Conservation (phyloP, 768 basidiomycete genomes). For the Trametes meyenii region DNA sequence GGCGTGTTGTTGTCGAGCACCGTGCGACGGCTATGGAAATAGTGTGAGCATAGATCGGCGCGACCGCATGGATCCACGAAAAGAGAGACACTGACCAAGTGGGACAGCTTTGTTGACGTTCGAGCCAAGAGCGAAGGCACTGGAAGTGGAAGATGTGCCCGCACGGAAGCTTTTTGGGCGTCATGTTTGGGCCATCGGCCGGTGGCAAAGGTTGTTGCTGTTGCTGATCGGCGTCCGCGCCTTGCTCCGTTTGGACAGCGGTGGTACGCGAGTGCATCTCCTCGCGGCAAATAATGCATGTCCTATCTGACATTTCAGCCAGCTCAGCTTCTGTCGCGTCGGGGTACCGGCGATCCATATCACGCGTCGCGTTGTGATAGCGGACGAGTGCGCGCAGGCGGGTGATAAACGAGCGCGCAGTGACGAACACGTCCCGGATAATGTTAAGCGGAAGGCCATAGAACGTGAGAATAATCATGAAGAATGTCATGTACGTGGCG, state of each 20-base stretch:
- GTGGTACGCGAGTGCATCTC: slow-evolving; percentile 68
- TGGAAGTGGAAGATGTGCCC: slow-evolving; percentile 99
- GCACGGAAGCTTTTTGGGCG: slow-evolving; percentile 95
- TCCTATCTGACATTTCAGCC: slow-evolving; percentile 78
- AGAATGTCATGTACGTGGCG: slow-evolving; percentile 90
- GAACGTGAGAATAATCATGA: slow-evolving; percentile 89
- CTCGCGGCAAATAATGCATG: slow-evolving; percentile 98
- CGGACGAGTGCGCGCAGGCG: slow-evolving; percentile 87
- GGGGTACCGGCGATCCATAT: slow-evolving; percentile 96
- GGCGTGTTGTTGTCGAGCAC: slow-evolving; percentile 58
- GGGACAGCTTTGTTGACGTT: slow-evolving; percentile 97
- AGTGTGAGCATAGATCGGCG: neutral
- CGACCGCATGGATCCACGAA: slow-evolving; percentile 4
- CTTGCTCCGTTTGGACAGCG: slow-evolving; percentile 15
- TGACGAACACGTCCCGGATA: slow-evolving; percentile 95
- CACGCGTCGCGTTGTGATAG: slow-evolving; percentile 91
- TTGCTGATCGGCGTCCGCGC: slow-evolving; percentile 26
- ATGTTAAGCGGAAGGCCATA: slow-evolving; percentile 97
- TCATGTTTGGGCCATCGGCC: slow-evolving; percentile 83
- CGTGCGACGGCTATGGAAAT: slow-evolving; percentile 63
- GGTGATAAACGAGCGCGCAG: slow-evolving; percentile 88
- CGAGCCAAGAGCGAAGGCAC: slow-evolving; percentile 96
- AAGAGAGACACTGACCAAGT: slow-evolving; percentile 72
- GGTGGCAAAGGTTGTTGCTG: slow-evolving; percentile 27
- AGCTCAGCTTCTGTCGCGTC: slow-evolving; percentile 89